Base-by-base conservation (phyloP, 2,329 filamentous ascomycete genomes). In the Cladophialophora chaetospira region DNA sequence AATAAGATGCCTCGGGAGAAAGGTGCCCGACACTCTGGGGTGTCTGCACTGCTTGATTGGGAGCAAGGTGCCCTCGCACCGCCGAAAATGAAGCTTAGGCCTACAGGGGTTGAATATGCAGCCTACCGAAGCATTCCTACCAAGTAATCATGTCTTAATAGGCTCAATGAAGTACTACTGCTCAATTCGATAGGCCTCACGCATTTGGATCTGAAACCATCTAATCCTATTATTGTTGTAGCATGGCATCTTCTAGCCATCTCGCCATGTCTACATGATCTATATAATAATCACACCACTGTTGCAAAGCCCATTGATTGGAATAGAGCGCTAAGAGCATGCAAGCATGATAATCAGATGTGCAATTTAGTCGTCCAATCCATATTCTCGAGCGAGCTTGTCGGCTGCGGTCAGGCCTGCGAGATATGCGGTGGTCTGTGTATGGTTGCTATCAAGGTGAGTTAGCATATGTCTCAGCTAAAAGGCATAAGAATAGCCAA, bases 381-480 rank as follows among this genome's bases (percentile, higher is more conserved):
- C 65, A 63, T 81, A 79, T 62, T 81, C 74, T 19, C 60, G 55
- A 53, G 77, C 72, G 56, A 82, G 66, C 60, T 75, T 79, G 58
- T 84, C 81, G 0, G 77, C 81, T 25, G 75, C 77, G 0, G 77
- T 81, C 33, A 75, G 68, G 1, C 81, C 82, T 1, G 78, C 78
- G 2, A 82, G 70, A 66, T 83, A 85, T 1, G 81, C 82, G 5
- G 77, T 77, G 4, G 76, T 72, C 66, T 83, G 79, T 0, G 76
- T 75, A 66, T 84, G 82, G 45, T 76, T 75, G 64, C 73, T 82
- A 5, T 19, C 17, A 33, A 54, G 23, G 17, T 26, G 26, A 15
- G 46, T 48, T 21, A 50, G 53, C n/a, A 49, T 40, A 28, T 43
- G 21, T 29, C 35, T 42, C 31, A 42, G 33, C 15, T 38, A 11